Evolutionary conservation across 176 grass and related monocot species (phyloP), one percentile per base, ranked within the genome.

Genomic region (Dendrocalamus sinicus): DNA sequence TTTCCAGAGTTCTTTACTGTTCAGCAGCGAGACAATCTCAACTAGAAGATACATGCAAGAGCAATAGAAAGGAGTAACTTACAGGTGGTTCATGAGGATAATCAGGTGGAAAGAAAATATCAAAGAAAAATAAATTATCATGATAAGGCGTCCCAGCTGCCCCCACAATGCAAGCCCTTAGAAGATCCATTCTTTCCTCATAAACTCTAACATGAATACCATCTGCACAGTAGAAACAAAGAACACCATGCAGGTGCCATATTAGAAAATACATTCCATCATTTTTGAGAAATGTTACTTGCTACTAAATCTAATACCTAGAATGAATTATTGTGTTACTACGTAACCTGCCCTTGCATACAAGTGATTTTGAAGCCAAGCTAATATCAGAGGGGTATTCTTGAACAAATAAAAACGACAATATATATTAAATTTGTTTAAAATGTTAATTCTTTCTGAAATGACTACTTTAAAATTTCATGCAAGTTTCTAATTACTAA

Each of bases 51-150:
- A 54, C 30, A 84, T 72, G 16, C 43, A 89, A 51, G 50, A 62
- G 52, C 26, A 72, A 62, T 72, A 54, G 23, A 83, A 83, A 85
- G 15, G 60, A 30, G 88, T 77, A 75, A 89, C 91, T 90, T 90
- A 99, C 96, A 77, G 96, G 96, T 63, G 96, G 96, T 78, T 92
- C 93, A 66, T 92, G 74, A 77, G 96, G 96, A 88, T 99, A 99
- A 67, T 94, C 84, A 50, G 80, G 65, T 61, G 96, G 96, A 89
- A 99, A 94, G 61, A 92, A 96, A 80, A 99, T 94, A 88, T 99
- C 96, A 26, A 99, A 99, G 88, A 99, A 99, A 73, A 99, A 99
- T 44, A 99, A 63, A 78, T 89, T 88, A 69, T 99, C 93, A 86
- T 99, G 96, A 45, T 99, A 99, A 40, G 96, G 96, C 11, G 96